Conservation (phyloP, 495 filamentous ascomycete genomes). For the Penicillium pulvis region DNA sequence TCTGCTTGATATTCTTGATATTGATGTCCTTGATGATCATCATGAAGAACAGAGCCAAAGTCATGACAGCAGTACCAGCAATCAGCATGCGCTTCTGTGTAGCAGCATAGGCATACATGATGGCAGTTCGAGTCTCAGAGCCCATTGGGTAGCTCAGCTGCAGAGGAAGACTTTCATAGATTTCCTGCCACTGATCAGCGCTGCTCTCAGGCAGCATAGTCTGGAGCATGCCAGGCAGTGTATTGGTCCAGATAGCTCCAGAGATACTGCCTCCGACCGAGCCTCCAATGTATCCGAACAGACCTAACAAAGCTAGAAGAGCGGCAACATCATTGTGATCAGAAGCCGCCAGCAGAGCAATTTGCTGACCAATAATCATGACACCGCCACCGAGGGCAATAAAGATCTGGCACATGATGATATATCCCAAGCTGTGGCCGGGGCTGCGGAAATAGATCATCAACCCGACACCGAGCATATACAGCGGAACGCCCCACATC, state of each 20-base stretch:
- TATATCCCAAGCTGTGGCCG: constrained; percentile 58
- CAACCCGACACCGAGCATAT: constrained; percentile 58
- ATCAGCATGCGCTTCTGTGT: constrained; percentile 41
- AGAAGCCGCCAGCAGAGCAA: constrained; percentile 67
- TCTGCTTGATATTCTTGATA: constrained; percentile 23
- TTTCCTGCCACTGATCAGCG: constrained; percentile 23
- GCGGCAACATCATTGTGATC: constrained; percentile 67
- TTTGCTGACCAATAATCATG: constrained; percentile 63
- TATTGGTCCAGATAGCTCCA: constrained; percentile 66
- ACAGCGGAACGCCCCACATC: constrained; percentile 59
- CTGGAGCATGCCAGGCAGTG: constrained; percentile 54
- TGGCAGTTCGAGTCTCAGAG: constrained; percentile 49
- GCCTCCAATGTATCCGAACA: constrained; percentile 66
- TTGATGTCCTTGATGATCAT: constrained; percentile 23
- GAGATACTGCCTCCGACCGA: constrained; percentile 64
- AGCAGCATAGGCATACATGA: constrained; percentile 56
- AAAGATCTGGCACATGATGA: constrained; percentile 75
- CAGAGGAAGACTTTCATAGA: constrained; percentile 49
- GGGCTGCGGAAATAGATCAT: constrained; percentile 69
- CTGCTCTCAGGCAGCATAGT: constrained; percentile 34
- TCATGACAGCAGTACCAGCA: constrained; percentile 35
- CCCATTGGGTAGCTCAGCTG: constrained; percentile 58
- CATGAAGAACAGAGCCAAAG: constrained; percentile 36
- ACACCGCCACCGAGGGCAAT: constrained; percentile 63
- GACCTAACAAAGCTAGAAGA: constrained; percentile 61